Percentiles rank a stretch among this genome's conserved stretches.
Evolutionary conservation across 805 yeast genomes (phyloP).

Genomic region (Candida saitoana): DNA sequence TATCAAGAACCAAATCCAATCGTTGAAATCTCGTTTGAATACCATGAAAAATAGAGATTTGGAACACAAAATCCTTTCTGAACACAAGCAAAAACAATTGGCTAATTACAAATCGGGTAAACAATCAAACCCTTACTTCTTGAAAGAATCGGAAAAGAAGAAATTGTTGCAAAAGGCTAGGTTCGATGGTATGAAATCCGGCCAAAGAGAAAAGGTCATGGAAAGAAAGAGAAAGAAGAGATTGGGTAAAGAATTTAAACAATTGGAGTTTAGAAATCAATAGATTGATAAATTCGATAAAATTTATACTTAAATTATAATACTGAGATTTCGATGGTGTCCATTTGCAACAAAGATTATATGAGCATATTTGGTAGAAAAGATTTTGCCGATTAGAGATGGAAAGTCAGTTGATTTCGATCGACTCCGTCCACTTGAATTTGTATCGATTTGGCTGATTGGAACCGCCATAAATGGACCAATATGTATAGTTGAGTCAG

Average conservation of each 20-base stretch:
- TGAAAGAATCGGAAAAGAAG: constrained; percentile 67
- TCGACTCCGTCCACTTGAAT: too few species aligned
- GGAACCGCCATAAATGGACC: too few species aligned
- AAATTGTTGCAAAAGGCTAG: constrained; percentile 74
- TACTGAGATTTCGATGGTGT: too few species aligned
- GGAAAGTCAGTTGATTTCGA: too few species aligned
- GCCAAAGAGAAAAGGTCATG: constrained; percentile 75
- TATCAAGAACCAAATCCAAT: constrained; percentile 54
- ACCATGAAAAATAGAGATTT: constrained; percentile 69
- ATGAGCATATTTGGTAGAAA: too few species aligned
- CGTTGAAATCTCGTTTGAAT: constrained; percentile 64
- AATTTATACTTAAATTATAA: too few species aligned
- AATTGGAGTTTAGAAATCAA: constrained; percentile 31
- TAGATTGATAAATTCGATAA: too few species aligned
- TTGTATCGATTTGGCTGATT: too few species aligned
- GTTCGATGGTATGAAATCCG: constrained; percentile 66
- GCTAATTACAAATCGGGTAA: constrained; percentile 46
- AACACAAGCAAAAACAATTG: constrained; percentile 51
- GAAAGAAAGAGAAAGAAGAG: constrained; percentile 85
- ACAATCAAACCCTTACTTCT: constrained; percentile 49
- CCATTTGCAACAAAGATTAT: too few species aligned
- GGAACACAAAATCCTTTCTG: constrained; percentile 60
- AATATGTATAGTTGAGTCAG: too few species aligned
- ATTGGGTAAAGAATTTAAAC: constrained; percentile 73
- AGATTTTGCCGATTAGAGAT: too few species aligned